A percentile compares a stretch with the other conserved stretches of the same genome.
phyloP scores from a whole-genome alignment of 148 eudicot species.

The Vaccinium vitisidaea region DNA sequence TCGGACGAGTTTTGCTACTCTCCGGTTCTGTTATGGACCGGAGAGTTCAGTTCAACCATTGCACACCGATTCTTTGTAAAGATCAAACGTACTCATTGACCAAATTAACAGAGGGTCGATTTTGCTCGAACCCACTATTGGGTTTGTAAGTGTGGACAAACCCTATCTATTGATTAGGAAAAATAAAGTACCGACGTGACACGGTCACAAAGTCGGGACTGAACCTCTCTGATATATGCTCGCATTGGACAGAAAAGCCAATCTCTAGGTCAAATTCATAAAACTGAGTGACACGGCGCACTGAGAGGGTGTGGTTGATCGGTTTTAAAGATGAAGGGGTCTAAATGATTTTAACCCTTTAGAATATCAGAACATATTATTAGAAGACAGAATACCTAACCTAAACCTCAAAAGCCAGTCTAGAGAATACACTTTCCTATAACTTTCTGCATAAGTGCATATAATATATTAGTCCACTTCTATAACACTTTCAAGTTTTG shows the following conservation, averaged over 20 bases:
- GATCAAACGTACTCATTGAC: too few relatives aligned
- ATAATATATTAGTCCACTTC: conserved; percentile 4
- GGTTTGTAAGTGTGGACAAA: too few relatives aligned
- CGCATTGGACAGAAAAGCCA: neutral
- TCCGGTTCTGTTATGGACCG: neutral
- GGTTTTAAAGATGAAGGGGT: too few relatives aligned
- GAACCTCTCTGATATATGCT: neutral
- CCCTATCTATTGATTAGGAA: neutral
- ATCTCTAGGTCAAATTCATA: neutral
- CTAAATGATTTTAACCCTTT: neutral
- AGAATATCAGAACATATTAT: neutral
- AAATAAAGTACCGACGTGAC: neutral
- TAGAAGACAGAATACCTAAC: neutral
- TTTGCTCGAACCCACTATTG: too few relatives aligned
- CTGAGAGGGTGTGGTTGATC: too few relatives aligned
- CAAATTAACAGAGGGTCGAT: too few relatives aligned
- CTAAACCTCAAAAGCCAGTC: neutral
- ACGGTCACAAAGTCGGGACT: neutral
- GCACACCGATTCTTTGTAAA: neutral
- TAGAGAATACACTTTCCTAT: neutral
- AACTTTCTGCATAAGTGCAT: neutral
- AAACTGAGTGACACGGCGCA: neutral
- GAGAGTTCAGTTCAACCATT: neutral
- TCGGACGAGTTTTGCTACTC: neutral
- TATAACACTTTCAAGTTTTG: neutral